A percentile compares a stretch with the other conserved stretches of the same genome.
Evolutionary conservation across 768 basidiomycete genomes (phyloP).

Genomic region (Crucibulum laeve): DNA sequence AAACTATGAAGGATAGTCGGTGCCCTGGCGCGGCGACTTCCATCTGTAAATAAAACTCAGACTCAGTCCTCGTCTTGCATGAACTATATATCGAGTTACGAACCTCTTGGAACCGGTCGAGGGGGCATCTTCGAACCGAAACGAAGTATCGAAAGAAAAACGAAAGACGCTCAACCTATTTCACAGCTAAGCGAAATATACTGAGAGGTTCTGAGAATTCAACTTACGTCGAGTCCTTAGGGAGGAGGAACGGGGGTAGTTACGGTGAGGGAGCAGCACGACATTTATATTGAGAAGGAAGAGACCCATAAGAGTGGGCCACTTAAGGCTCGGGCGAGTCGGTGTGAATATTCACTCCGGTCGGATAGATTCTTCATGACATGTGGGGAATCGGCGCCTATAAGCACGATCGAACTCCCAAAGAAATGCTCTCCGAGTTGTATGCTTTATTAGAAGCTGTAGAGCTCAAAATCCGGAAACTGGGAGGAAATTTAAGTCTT

Average conservation of each 20-base stretch:
- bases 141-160: slow-evolving; percentile 2
- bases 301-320: slow-evolving; percentile 7
- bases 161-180: slow-evolving; percentile 14
- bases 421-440: background rate
- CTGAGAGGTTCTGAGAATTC: background rate
- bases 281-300: slow-evolving; percentile 8
- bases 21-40: background rate
- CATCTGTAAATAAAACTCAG: no score
- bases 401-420: background rate
- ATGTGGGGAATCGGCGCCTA: background rate
- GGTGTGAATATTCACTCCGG: background rate
- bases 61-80: slow-evolving; percentile 1
- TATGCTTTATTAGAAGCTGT: no score
- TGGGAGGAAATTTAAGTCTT: no score
- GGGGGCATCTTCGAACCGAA: slow-evolving; percentile 7
- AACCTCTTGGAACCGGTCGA: slow-evolving; percentile 7
- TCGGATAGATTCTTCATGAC: background rate
- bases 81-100: background rate
- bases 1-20: background rate
- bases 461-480: no score
- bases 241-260: slow-evolving; percentile 7
- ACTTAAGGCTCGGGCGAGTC: background rate
- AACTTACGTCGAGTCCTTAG: slow-evolving; percentile 13
- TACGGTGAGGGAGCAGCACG: background rate
- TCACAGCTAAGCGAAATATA: background rate